Percentiles rank a stretch among this genome's conserved stretches.
phyloP scores from a whole-genome alignment of 2,329 filamentous ascomycete genomes.

The Diplodia corticola region DNA sequence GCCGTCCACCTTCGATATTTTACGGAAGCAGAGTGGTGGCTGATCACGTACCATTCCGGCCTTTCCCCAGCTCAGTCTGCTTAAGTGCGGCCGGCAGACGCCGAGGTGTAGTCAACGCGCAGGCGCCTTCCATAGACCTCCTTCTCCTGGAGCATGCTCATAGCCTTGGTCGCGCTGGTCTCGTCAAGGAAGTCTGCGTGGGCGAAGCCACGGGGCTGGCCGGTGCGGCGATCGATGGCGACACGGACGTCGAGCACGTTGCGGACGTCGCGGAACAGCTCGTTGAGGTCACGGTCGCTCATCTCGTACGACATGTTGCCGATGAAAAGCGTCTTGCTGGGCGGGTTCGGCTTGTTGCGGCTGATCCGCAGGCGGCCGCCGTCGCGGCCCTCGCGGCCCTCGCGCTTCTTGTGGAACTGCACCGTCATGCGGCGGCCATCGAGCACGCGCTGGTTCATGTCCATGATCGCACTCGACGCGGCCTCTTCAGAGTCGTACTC shows the following conservation, averaged over 20 bases:
- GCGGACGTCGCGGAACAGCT: constrained; percentile 68
- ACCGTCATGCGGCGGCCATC: constrained; percentile 66
- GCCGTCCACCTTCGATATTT: background rate
- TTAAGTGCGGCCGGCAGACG: background rate
- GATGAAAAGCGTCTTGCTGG: constrained; percentile 72
- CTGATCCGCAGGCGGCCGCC: constrained; percentile 1
- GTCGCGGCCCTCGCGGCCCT: constrained; percentile 15
- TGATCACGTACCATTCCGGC: too few relatives aligned
- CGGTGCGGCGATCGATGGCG: constrained; percentile 77
- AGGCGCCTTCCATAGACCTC: constrained; percentile 66
- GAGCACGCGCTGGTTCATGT: constrained; percentile 60
- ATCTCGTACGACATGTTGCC: constrained; percentile 87
- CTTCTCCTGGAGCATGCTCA: constrained; percentile 57
- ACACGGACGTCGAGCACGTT: constrained; percentile 77
- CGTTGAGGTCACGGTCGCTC: constrained; percentile 78
- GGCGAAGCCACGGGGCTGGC: constrained; percentile 79
- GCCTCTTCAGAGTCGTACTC: constrained; percentile 56
- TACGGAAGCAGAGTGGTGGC: background rate
- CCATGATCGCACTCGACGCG: constrained; percentile 58
- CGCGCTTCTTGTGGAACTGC: constrained; percentile 53
- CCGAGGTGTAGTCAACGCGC: constrained; percentile 62
- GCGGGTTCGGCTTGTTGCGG: constrained; percentile 31
- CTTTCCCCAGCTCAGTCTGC: constrained; percentile 12
- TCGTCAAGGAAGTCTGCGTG: constrained; percentile 77
- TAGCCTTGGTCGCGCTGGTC: constrained; percentile 63